Evolutionary conservation across 106 monocot species (phyloP), one percentile per base, ranked within the genome.

Genomic region (Hemerocallis citrina): DNA sequence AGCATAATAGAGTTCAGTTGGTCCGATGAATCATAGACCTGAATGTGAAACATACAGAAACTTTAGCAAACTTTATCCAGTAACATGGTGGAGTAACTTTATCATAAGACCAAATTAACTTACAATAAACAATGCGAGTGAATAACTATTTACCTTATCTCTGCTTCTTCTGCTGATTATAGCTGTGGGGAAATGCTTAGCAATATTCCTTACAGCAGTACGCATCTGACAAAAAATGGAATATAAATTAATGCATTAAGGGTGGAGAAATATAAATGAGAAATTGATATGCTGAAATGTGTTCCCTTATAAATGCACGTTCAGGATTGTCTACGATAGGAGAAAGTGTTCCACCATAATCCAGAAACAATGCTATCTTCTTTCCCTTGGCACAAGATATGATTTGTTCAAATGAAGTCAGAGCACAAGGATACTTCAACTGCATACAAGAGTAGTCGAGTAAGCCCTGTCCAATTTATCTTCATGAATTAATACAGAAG

Each of bases 311-410:
- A 58, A 87, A 76, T 55, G 96, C 96, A 63, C 35, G 52, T 34
- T 96, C 96, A 12, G 96, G 96, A 34, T 87, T 81, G 65, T 80
- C 74, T n/a, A 96, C 96, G 45, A 96, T 96, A 10, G 83, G 86
- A 17, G 96, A 81, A 56, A 96, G 84, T 21, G 96, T 96, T 33
- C 96, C 96, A 65, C 90, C 96, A 57, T 96, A 96, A 60, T 96
- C 96, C 46, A 96, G 63, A 66, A 96, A 96, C 61, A 96, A 55
- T n/a, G 80, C 96, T 59, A 96, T 74, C 36, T 74, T 61, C 66
- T 87, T 86, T 1, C 84, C 84, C 61, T 72, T 66, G 10, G 84
- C 86, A 64, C 51, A 31, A 48, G 32, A 61, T 63, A 41, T 60
- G 3, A 96, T 84, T 63, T 81, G 77, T 44, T 90, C 86, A 70